Conservation (phyloP, 208 protist genomes). For the Crithidia acanthocephali region DNA sequence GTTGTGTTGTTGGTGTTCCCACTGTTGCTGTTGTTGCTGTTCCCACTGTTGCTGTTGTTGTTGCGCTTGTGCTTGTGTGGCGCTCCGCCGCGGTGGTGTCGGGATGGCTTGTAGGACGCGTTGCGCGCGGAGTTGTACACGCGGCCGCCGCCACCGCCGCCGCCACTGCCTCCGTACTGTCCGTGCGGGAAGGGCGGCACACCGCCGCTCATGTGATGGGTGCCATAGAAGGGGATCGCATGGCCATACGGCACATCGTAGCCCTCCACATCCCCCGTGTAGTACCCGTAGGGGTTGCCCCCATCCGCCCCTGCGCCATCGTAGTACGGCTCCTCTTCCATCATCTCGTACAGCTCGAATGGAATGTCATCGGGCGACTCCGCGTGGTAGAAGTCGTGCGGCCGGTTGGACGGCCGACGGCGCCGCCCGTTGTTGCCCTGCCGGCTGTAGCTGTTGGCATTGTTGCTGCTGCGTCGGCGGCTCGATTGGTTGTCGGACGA, state of each 20-base stretch:
- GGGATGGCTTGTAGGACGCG: constrained; percentile 19
- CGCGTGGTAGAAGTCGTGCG: constrained; percentile 61
- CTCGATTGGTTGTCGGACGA: constrained; percentile 58
- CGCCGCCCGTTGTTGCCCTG: constrained; percentile 12
- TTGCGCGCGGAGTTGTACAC: constrained; percentile 27
- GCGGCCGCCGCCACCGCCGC: constrained; percentile 11
- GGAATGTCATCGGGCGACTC: constrained; percentile 75
- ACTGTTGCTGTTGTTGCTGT: constrained; percentile 15
- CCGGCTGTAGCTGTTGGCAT: constrained; percentile 4
- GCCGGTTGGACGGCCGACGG: constrained; percentile 8
- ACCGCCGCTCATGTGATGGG: constrained; percentile 66
- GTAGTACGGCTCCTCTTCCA: constrained; percentile 44
- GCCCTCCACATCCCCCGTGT: constrained; percentile 34
- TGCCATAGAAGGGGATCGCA: constrained; percentile 60
- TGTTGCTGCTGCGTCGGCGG: constrained; percentile 23
- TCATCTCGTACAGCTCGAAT: constrained; percentile 57
- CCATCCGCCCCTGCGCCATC: constrained; percentile 25
- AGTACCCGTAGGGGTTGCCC: constrained; percentile 65
- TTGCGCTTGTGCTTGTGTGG: constrained; percentile 27
- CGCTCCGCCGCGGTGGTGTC: constrained; percentile 22
- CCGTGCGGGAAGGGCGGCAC: constrained; percentile 22
- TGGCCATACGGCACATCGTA: constrained; percentile 39
- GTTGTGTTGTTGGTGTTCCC: neutral
- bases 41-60: constrained; percentile 11
- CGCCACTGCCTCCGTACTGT: constrained; percentile 13